phyloP scores from a whole-genome alignment of 2,329 filamentous ascomycete genomes.

The Coniochaeta hoffmannii region DNA sequence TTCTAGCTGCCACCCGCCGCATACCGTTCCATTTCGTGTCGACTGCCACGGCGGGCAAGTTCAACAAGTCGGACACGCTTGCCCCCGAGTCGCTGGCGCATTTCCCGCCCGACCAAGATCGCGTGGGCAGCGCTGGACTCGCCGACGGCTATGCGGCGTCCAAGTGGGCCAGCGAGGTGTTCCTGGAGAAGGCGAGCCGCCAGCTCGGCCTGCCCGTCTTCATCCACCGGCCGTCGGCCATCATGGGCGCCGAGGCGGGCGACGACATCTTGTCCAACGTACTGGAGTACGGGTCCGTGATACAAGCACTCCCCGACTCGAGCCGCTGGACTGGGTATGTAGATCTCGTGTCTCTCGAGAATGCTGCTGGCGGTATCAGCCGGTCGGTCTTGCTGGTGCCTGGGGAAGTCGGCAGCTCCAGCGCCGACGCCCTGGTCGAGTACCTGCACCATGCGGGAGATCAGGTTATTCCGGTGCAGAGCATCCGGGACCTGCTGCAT shows the following conservation, averaged over 20 bases:
- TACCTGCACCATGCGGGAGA: constrained; percentile 6
- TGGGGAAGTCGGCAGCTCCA: neutral
- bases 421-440: constrained; percentile 1
- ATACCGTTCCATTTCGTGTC: constrained; percentile 25
- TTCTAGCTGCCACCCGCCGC: constrained; percentile 15
- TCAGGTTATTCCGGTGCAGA: constrained; percentile 4
- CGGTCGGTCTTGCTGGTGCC: neutral
- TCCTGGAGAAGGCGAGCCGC: constrained; percentile 17
- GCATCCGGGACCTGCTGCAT: constrained; percentile 3
- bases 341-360: constrained; percentile 6
- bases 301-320: constrained; percentile 1
- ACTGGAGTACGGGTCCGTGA: constrained; percentile 4
- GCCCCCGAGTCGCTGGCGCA: neutral
- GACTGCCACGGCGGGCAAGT: constrained; percentile 10
- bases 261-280: constrained; percentile 12
- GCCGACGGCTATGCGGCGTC: constrained; percentile 20
- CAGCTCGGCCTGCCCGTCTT: constrained; percentile 13
- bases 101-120: constrained; percentile 5
- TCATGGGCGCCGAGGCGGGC: constrained; percentile 9
- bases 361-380: neutral
- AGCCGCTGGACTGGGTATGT: constrained; percentile 4
- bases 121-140: constrained; percentile 3
- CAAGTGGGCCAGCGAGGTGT: constrained; percentile 25
- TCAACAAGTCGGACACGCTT: neutral
- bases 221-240: constrained; percentile 20